Evolutionary conservation across 352 stramenopile genomes (phyloP), one percentile per base, ranked within the genome.

Genomic region (Phytophthora constricta): DNA sequence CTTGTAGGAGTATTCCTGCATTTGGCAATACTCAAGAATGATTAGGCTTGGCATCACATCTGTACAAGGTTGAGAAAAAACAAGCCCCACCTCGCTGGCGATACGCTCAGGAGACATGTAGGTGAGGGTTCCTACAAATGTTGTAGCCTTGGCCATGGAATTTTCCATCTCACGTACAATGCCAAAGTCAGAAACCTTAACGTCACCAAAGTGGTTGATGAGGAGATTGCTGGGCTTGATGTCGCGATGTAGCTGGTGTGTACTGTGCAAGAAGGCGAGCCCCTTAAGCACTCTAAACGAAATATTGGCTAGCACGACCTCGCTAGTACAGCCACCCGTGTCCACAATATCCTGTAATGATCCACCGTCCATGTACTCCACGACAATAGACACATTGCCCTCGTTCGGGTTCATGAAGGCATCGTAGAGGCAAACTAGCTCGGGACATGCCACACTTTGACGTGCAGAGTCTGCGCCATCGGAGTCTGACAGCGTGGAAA

Each of bases 361-460:
- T 14, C 95, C 95, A n/a, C 89, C 94, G 52, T 98, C 89, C 94
- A 98, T 98, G 70, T 98, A 98, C 72, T 98, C 95, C 42, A 98
- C 85, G n/a, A 98, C 90, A 43, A 98, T 97, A 0, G 86, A 97
- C 22, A 98, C 92, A 37, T 92, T 95, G 10, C 91, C 88, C 49
- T 96, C 87, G 46, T 95, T 92, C 4, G 89, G 87, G 69, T 97
- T 96, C 83, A 95, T 97, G 76, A 97, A 98, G 13, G 94, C 95
- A 66, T 98, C 95, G 68, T 98, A 97, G 42, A 98, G 86, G 53
- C 84, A 93, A 45, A 98, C 92, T 26, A 96, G 87, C 70, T 95
- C 87, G 0, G 87, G 84, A 60, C 87, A 96, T 8, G 80, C 84
- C 16, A 88, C 79, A 37, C 54, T 80, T 28, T 84, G 80, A 9